Percentiles rank a stretch among this genome's conserved stretches.
Conservation (phyloP, 805 yeast species). For the Kuraishia hungarica region DNA sequence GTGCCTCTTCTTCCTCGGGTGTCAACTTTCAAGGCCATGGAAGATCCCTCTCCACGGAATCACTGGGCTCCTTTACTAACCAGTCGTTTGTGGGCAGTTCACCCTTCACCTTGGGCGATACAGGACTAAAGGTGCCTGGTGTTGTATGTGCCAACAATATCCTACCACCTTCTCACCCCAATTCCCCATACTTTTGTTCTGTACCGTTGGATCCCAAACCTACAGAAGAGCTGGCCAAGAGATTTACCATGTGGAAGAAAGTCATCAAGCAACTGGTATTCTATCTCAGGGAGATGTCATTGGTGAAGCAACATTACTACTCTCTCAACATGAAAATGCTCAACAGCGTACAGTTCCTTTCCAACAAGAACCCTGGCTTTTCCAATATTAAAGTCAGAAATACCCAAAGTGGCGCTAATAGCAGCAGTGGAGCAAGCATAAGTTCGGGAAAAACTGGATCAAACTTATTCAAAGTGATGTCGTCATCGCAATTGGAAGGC, state of each 20-base stretch:
- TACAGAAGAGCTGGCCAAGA: slow-evolving; percentile 41
- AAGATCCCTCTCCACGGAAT: not conserved
- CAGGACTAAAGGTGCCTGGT: not conserved
- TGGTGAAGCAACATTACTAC: slow-evolving; percentile 45
- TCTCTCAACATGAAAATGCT: slow-evolving; percentile 41
- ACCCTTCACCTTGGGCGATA: not conserved
- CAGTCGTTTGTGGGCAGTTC: not conserved
- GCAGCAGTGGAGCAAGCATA: not conserved
- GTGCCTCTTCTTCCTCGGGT: not conserved
- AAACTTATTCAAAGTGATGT: slow-evolving; percentile 1
- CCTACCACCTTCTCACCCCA: slow-evolving; percentile 21
- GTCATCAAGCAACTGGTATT: slow-evolving; percentile 43
- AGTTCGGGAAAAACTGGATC: slow-evolving; percentile 2
- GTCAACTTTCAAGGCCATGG: not conserved
- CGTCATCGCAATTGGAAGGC: not conserved
- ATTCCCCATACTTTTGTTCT: slow-evolving; percentile 27
- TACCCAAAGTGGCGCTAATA: not conserved
- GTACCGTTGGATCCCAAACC: slow-evolving; percentile 23
- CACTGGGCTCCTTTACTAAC: not conserved
- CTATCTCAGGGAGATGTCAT: slow-evolving; percentile 40
- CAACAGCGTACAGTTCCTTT: slow-evolving; percentile 38
- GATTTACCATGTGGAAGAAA: slow-evolving; percentile 52
- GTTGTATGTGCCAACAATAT: slow-evolving; percentile 5
- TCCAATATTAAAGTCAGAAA: slow-evolving; percentile 4
- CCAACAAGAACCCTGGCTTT: not conserved